Base-by-base conservation (phyloP, 2,329 filamentous ascomycete genomes). In the Lasiodiplodia gonubiensis region DNA sequence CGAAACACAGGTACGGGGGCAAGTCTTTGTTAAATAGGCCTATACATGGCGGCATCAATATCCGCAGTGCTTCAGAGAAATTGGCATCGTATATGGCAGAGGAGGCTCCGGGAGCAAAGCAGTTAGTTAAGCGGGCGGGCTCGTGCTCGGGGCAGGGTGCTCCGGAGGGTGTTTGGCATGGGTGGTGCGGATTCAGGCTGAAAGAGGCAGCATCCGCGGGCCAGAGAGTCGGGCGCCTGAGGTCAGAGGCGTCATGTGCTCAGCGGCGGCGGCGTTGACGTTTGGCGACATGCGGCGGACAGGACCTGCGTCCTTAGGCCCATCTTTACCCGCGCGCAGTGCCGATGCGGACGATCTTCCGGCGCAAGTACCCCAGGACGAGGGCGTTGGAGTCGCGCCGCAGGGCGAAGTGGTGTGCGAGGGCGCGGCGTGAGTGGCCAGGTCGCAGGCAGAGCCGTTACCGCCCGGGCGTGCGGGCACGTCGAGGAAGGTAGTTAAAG, bases 231-330 rank as follows among this genome's bases (percentile, higher is more conserved):
- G 54, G 54, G 35, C 35, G 21, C 35, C 35, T 60, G 57, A 49
- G 21, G 57, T 49, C 57, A 61, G 42, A 61, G 57, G 42, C 59
- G 46, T 63, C 59, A 63, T 46, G 59, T 63, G 59, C 57, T 51
- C 27, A n/a, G 25, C 4, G 21, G 27, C 10, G 8, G 33, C 33
- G 30, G 53, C 37, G 37, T 37, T 48, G 42, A 49, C 57, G 48
- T 49, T 39, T 33, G 4, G 42, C 35, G 49, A 49, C 57, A 49
- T 48, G 57, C 57, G 18, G 59, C 42, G 39, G 59, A 35, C 37
- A 51, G 59, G 59, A 63, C 59, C 59, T 63, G 59, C 59, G 10
- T 60, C 55, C 25, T 11, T 39, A 48, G 55, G 55, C 55, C 54
- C 55, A 63, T 51, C 59, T 63, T 49, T 63, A 63, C 59, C 59